These are phyloP conservation scores for Populus hybrid DNA, from an alignment of 441 rosid species.

Conservation along the genomic window DNA sequence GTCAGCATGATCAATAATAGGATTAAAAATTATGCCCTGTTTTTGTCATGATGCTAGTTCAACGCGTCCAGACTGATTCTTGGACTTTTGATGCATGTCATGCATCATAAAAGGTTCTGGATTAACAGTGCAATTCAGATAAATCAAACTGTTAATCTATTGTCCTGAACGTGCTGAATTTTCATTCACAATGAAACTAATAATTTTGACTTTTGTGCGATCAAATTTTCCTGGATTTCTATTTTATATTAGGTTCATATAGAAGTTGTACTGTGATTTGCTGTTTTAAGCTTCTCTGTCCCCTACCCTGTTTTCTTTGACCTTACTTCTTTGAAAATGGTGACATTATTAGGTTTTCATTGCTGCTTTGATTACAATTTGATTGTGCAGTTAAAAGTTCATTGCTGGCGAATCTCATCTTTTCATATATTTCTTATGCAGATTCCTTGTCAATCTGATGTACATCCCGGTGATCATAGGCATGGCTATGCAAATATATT, in stretches of 20 bases:
- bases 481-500: slow-evolving; percentile 26
- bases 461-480: slow-evolving; percentile 35
- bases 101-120: not conserved
- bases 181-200: not conserved
- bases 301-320: not conserved
- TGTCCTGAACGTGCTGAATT: not conserved
- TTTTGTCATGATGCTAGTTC: no score
- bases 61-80: not conserved
- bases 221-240: not conserved
- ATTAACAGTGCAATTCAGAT: not conserved
- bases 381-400: not conserved
- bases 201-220: not conserved
- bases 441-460: slow-evolving; percentile 37
- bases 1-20: no score
- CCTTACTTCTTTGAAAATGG: not conserved
- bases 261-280: slow-evolving; percentile 3
- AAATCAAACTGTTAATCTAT: not conserved
- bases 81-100: not conserved
- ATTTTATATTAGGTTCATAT: not conserved
- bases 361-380: not conserved
- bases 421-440: slow-evolving; percentile 30
- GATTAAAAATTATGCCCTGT: no score
- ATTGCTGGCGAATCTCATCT: not conserved
- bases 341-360: not conserved
- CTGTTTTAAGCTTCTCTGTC: not conserved